Percentiles rank a stretch among this genome's conserved stretches.
phyloP scores from a whole-genome alignment of 306 rosid species.

The Dalbergia cultrata region DNA sequence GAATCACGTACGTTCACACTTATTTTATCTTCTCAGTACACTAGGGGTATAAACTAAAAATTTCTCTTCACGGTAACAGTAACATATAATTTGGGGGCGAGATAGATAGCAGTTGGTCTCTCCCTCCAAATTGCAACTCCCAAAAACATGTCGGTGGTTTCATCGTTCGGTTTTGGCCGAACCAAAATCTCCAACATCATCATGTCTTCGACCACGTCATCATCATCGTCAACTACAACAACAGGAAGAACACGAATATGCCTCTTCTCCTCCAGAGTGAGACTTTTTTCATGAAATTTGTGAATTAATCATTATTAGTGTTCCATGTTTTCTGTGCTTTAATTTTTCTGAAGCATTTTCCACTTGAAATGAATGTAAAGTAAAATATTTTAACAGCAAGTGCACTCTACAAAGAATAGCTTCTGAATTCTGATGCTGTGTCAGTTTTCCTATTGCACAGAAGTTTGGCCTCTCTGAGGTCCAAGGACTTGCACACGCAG shows the following conservation, averaged over 20 bases:
- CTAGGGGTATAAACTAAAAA: too few species aligned
- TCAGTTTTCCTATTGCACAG: slow-evolving; percentile 48
- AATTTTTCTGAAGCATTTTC: not conserved
- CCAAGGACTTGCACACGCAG: slow-evolving; percentile 65
- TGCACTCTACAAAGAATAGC: not conserved
- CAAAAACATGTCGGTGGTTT: slow-evolving; percentile 1
- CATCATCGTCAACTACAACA: too few species aligned
- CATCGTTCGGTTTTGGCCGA: slow-evolving; percentile 10
- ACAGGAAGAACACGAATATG: not conserved
- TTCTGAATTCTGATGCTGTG: slow-evolving; percentile 1
- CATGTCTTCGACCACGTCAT: slow-evolving; percentile 11
- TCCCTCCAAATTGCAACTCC: slow-evolving; percentile 38
- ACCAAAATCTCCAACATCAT: slow-evolving; percentile 20
- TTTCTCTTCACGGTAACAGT: too few species aligned
- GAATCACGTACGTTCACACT: too few species aligned
- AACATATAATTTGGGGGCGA: not conserved
- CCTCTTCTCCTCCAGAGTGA: slow-evolving; percentile 30
- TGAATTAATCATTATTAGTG: too few species aligned
- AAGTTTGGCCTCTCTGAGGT: slow-evolving; percentile 54
- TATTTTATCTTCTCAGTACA: too few species aligned
- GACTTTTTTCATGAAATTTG: too few species aligned
- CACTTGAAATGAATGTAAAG: not conserved
- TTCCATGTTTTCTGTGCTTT: slow-evolving; percentile 2
- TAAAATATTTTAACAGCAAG: not conserved
- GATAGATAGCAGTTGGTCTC: slow-evolving; percentile 1